A percentile compares a stretch with the other conserved stretches of the same genome.
Evolutionary conservation across 2,329 filamentous ascomycete genomes (phyloP).

Genomic region (Cordyceps pruinosa): DNA sequence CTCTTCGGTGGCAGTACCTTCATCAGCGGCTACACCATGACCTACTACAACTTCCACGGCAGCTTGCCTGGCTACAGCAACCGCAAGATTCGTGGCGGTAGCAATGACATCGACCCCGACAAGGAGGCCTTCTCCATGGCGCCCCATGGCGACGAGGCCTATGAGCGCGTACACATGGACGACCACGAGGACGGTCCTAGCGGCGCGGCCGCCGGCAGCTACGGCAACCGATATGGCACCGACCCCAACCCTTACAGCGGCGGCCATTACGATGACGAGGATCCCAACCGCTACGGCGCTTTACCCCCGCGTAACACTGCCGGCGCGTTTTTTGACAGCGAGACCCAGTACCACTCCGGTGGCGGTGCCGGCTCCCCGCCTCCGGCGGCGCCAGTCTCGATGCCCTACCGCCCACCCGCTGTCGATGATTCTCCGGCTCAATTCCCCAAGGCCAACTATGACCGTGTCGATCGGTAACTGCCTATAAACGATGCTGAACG

Average conservation of each 20-base stretch:
- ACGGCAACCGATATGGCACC: slow-evolving; percentile 28
- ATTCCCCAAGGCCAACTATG: slow-evolving; percentile 9
- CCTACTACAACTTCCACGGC: slow-evolving; percentile 56
- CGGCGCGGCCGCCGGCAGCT: slow-evolving; percentile 19
- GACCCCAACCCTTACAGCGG: slow-evolving; percentile 32
- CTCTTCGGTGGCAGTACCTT: slow-evolving; percentile 47
- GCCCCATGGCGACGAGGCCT: slow-evolving; percentile 59
- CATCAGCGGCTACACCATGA: slow-evolving; percentile 52
- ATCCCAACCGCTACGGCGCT: slow-evolving; percentile 33
- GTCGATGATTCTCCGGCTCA: slow-evolving; percentile 13
- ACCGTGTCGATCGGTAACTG: neutral
- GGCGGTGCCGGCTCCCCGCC: slow-evolving; percentile 5
- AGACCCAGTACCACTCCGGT: slow-evolving; percentile 41
- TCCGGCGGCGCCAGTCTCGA: slow-evolving; percentile 3
- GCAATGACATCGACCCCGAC: slow-evolving; percentile 56
- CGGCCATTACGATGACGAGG: slow-evolving; percentile 30
- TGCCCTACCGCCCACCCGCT: slow-evolving; percentile 21
- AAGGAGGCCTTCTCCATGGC: slow-evolving; percentile 63
- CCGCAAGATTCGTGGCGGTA: slow-evolving; percentile 32
- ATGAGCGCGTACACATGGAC: slow-evolving; percentile 53
- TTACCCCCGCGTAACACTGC: slow-evolving; percentile 30
- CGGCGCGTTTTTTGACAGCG: slow-evolving; percentile 39
- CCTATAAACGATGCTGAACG: neutral
- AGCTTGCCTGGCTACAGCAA: slow-evolving; percentile 55
- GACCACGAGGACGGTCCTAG: slow-evolving; percentile 39